A percentile compares a stretch with the other conserved stretches of the same genome.
These are phyloP conservation scores for Lactuca saligna DNA, from an alignment of 129 eudicot species.

Conservation along the genomic window DNA sequence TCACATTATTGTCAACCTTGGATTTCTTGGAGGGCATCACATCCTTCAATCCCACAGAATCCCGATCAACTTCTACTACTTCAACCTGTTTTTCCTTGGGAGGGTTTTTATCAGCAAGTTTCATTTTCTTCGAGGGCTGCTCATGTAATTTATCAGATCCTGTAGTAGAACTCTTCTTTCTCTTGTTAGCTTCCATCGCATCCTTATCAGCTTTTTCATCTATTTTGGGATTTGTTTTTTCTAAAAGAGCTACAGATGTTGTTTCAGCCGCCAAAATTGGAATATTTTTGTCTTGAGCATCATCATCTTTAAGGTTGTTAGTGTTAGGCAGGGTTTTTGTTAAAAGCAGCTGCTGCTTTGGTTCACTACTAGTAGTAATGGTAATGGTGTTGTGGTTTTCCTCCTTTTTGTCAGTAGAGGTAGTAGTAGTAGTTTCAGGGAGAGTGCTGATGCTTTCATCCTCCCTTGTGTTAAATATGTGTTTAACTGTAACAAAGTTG, in stretches of 20 bases:
- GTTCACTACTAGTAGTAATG: constrained; percentile 24
- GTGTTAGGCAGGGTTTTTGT: constrained; percentile 21
- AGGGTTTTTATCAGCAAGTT: constrained; percentile 11
- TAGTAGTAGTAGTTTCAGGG: constrained; percentile 21
- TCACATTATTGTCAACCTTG: constrained; percentile 25
- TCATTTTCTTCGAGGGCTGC: constrained; percentile 19
- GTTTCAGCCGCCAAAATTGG: background rate
- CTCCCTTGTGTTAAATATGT: constrained; percentile 52
- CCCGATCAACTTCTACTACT: constrained; percentile 31
- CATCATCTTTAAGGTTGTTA: constrained; percentile 20
- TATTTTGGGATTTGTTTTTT: constrained; percentile 4
- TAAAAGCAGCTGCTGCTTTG: constrained; percentile 21
- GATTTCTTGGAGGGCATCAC: constrained; percentile 41
- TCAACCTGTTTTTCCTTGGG: constrained; percentile 20
- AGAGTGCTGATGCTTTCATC: constrained; percentile 23
- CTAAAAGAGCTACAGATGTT: background rate
- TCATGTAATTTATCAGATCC: constrained; percentile 28
- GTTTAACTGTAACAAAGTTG: constrained; percentile 54
- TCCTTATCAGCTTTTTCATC: constrained; percentile 16
- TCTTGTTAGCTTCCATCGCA: constrained; percentile 19
- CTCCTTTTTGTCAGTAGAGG: constrained; percentile 26
- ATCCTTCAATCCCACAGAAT: constrained; percentile 28
- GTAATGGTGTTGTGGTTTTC: constrained; percentile 24
- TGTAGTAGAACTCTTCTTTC: constrained; percentile 8
- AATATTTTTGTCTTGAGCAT: constrained; percentile 19